Base-by-base conservation (phyloP, 441 rosid genomes). In the Populus hybrid region DNA sequence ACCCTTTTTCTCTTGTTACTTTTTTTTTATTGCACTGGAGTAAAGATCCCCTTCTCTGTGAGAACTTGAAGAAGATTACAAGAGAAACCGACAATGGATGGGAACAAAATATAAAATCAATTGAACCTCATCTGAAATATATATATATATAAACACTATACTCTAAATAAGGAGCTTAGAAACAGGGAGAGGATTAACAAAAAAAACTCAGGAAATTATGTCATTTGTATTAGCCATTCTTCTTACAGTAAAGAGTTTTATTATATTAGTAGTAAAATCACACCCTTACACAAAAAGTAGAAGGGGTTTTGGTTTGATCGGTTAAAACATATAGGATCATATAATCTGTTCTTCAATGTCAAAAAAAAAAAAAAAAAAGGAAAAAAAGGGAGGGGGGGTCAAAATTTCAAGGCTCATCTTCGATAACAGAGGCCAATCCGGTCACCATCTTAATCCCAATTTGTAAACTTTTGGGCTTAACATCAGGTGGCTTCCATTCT, bases 341-440 rank as follows among this genome's bases (percentile, higher is more conserved):
- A 81, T 70, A 72, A 33, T 71, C 74, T 36, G 31, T 9, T 50
- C 66, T 70, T 74, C 82, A 63, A 23, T 69, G 63, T n/a, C 36
- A n/a, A 33, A 33, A 33, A 33, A 26, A 45, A 33, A 33, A 33
- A 33, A 26, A 45, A 40, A 50, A 12, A 66, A 4, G 2, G 50
- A 1, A 24, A 36, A 14, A 23, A 7, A 69, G 40, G 29, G 53
- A 6, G 31, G 16, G 6, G 69, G 29, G 65, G 33, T 20, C 83
- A 83, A 77, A 78, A 71, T 76, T 86, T 84, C 76, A 78, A 33
- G 85, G 80, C 66, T 81, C 61, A 64, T 82, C 84, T 67, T 82
- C 90, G 16, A 88, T 86, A 12, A 85, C 80, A 2, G 90, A 83
- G 29, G 93, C 86, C 86, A 91, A 87, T 45, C 89, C 91, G 66